These are phyloP conservation scores for Diaporthe aspalathi DNA, from an alignment of 2,329 filamentous ascomycete genomes.

Conservation along the genomic window DNA sequence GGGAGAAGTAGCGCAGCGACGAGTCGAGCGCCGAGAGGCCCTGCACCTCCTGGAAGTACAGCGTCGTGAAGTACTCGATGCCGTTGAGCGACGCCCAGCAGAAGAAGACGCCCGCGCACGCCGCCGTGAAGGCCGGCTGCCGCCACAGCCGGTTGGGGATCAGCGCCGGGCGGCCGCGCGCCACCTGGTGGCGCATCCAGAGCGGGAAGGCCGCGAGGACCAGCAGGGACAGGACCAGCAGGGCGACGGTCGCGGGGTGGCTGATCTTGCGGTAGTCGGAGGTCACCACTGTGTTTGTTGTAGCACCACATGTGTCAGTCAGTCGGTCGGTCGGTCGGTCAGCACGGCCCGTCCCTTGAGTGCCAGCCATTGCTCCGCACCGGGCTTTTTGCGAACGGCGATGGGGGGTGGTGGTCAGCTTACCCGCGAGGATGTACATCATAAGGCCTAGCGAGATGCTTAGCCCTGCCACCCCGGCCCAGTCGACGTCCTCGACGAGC, in stretches of 20 bases:
- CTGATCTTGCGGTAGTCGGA: conserved; percentile 52
- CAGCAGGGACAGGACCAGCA: conserved; percentile 56
- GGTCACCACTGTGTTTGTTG: conserved; percentile 50
- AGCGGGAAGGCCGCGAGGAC: conserved; percentile 62
- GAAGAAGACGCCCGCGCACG: conserved; percentile 63
- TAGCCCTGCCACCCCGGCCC: conserved; percentile 61
- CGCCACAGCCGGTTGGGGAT: conserved; percentile 72
- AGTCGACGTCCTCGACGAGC: conserved; percentile 60
- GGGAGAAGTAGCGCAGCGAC: conserved; percentile 61
- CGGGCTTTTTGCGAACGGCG: not conserved
- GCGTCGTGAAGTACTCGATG: conserved; percentile 59
- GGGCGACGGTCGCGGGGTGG: conserved; percentile 54
- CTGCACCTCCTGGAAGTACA: conserved; percentile 64
- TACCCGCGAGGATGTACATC: conserved; percentile 60
- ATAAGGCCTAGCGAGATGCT: conserved; percentile 60
- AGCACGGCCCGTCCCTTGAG: not conserved
- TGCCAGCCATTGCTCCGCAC: not conserved
- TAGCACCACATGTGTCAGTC: not conserved
- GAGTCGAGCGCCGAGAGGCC: conserved; percentile 57
- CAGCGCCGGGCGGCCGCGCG: conserved; percentile 60
- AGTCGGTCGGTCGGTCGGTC: too few species aligned
- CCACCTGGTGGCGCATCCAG: conserved; percentile 66
- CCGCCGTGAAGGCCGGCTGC: conserved; percentile 64
- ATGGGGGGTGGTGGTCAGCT: conserved; percentile 14
- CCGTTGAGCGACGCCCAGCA: conserved; percentile 59